A percentile compares a stretch with the other conserved stretches of the same genome.
Evolutionary conservation across 768 basidiomycete species (phyloP).

Genomic region (Austroboletus eburneus): DNA sequence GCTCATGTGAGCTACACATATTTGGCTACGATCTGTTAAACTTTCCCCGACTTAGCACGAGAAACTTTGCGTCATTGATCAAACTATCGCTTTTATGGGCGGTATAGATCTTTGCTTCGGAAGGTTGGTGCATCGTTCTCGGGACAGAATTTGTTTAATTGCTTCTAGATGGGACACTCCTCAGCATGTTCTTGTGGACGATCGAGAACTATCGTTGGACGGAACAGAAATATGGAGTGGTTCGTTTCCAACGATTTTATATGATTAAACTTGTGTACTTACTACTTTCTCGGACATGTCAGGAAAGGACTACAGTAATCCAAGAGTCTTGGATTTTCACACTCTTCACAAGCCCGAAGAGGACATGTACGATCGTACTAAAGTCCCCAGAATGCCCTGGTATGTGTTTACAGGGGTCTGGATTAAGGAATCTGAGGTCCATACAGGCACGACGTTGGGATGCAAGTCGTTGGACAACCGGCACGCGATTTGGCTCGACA

Average conservation of each 20-base stretch:
- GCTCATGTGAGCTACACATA: conserved; percentile 72
- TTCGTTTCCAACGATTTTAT: conserved; percentile 20
- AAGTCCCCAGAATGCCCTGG: conserved; percentile 96
- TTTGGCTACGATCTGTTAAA: not conserved
- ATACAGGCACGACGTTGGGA: conserved; percentile 88
- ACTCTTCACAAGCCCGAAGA: conserved; percentile 85
- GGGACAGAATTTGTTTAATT: conserved; percentile 1
- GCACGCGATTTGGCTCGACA: conserved; percentile 92
- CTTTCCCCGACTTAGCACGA: conserved; percentile 63
- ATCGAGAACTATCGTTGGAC: conserved; percentile 59
- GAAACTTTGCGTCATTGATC: conserved; percentile 96
- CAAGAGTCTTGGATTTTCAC: conserved; percentile 81
- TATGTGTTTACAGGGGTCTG: conserved; percentile 31
- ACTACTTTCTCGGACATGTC: conserved; percentile 1
- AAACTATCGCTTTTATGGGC: conserved; percentile 97
- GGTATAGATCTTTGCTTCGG: conserved; percentile 94
- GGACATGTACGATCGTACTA: conserved; percentile 91
- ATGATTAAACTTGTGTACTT: not conserved
- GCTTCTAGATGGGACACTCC: conserved; percentile 85
- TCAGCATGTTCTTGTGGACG: conserved; percentile 87
- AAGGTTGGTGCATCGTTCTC: conserved; percentile 39
- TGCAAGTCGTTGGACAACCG: conserved; percentile 96
- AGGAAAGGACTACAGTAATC: conserved; percentile 97
- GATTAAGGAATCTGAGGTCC: not conserved
- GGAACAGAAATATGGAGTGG: conserved; percentile 84